phyloP scores from a whole-genome alignment of 2,329 filamentous ascomycete genomes.

The Ceratocystis cacaofunesta region DNA sequence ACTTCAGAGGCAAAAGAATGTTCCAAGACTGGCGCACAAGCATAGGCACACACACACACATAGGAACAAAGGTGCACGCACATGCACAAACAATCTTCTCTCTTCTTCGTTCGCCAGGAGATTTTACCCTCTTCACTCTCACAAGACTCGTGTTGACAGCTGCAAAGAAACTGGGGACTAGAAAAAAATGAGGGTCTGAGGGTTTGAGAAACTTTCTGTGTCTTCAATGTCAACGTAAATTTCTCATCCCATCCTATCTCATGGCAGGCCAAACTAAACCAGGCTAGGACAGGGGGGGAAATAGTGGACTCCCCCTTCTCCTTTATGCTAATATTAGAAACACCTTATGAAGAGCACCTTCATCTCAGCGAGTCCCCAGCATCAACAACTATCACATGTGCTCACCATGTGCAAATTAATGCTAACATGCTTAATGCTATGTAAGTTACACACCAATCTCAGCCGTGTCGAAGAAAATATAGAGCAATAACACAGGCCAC shows the following conservation, averaged over 20 bases:
- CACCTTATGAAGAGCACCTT: too few relatives aligned
- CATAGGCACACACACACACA: background rate
- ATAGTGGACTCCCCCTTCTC: background rate
- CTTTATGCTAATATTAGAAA: background rate
- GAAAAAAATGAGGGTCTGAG: background rate
- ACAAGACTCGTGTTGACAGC: background rate
- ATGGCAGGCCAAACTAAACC: background rate
- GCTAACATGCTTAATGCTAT: too few relatives aligned
- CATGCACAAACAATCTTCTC: background rate
- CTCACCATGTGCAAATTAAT: too few relatives aligned
- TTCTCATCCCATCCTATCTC: background rate
- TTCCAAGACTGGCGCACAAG: background rate
- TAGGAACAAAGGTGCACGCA: background rate
- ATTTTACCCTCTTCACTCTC: background rate
- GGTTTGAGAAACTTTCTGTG: background rate
- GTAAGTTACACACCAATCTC: too few relatives aligned
- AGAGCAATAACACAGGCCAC: too few relatives aligned
- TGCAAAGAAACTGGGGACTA: too few relatives aligned
- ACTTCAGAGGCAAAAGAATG: background rate
- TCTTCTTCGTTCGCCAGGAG: background rate
- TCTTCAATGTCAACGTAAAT: background rate
- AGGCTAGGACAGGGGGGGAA: background rate
- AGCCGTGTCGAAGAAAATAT: too few relatives aligned
- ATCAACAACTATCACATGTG: too few relatives aligned
- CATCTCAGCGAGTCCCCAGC: too few relatives aligned